Base-by-base conservation (phyloP, 2,329 filamentous ascomycete species). In the Fusarium illudens region DNA sequence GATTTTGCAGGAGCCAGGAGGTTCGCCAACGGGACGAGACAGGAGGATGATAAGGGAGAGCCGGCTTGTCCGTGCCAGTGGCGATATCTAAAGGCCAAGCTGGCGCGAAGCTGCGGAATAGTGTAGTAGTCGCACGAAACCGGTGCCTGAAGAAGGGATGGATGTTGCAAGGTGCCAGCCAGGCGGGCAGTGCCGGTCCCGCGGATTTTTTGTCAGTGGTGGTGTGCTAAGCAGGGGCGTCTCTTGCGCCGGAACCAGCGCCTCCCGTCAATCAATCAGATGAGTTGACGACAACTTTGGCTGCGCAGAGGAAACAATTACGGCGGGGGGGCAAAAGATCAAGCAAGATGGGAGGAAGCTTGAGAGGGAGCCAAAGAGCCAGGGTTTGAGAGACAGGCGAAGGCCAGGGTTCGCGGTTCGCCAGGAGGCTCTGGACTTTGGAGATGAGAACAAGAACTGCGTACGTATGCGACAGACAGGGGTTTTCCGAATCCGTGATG, bases 1-100 rank as follows among this genome's bases (percentile, higher is more conserved):
- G n/a, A n/a, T n/a, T 33, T 37, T 49, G 39, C 53, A 27, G 25
- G 29, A 34, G 37, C 37, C 52, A 55, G 25, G 25, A 55, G 19
- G 37, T 25, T 25, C 27, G 44, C 33, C 42, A 46, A 34, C 30
- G 20, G 30, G 29, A 22, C 29, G 48, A 50, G 48, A n/a, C 27
- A 44, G 42, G 29, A 30, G 46, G 58, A 56, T 44, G 36, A 34
- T 46, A 29, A 39, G 39, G 48, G 36, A 42, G 22, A 42, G 32
- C 20, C 22, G 33, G 55, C 36, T 17, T 29, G 36, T 42, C 27
- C 25, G 51, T 54, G 17, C 36, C 34, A 54, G 56, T 27, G 48
- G 58, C 58, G 51, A 60, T 56, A 49, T 56, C 53, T 48, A 33
- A 42, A 61, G 25, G 50, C 15, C 58, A 50, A 51, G 58, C 51